Percentiles rank a stretch among this genome's conserved stretches.
phyloP scores from a whole-genome alignment of 371 early-diverging fungal genomes.

The Furculomyces boomerangus region DNA sequence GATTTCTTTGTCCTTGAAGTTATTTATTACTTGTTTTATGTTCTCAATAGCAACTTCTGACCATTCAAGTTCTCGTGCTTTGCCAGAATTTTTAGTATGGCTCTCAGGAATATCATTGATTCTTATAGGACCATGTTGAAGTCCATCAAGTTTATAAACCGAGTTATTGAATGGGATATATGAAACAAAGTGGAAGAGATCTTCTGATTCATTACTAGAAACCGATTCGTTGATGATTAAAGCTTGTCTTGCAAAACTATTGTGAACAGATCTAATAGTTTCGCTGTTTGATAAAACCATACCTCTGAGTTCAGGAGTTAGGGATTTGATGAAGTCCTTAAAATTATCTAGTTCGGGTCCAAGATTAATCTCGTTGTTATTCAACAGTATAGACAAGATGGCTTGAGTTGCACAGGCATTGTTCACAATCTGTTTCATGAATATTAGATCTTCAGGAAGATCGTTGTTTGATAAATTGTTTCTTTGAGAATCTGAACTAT shows the following conservation, averaged over 20 bases:
- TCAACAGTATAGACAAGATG: conserved; percentile 68
- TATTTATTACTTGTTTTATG: conserved; percentile 46
- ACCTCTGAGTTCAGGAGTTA: conserved; percentile 72
- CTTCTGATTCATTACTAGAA: conserved; percentile 34
- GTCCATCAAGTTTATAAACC: conserved; percentile 76
- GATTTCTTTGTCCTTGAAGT: conserved; percentile 36
- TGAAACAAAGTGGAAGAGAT: conserved; percentile 73
- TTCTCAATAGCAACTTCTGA: conserved; percentile 41
- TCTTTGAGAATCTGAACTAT: background rate
- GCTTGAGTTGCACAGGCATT: conserved; percentile 95
- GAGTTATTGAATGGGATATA: conserved; percentile 63
- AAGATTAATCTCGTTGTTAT: conserved; percentile 43
- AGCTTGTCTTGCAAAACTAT: conserved; percentile 63
- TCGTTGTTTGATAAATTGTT: background rate
- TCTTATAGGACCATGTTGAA: conserved; percentile 40
- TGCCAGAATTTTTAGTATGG: conserved; percentile 35
- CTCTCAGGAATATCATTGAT: no score
- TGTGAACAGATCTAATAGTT: conserved; percentile 59
- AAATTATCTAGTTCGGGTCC: conserved; percentile 54
- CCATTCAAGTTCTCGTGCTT: conserved; percentile 30
- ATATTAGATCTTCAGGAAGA: conserved; percentile 33
- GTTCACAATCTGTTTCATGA: conserved; percentile 41
- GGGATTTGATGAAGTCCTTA: conserved; percentile 54
- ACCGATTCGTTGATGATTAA: conserved; percentile 49
- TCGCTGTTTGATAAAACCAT: conserved; percentile 69